A percentile compares a stretch with the other conserved stretches of the same genome.
Conservation (phyloP, 1,284 basidiomycete genomes). For the Acaromyces ingoldii region DNA sequence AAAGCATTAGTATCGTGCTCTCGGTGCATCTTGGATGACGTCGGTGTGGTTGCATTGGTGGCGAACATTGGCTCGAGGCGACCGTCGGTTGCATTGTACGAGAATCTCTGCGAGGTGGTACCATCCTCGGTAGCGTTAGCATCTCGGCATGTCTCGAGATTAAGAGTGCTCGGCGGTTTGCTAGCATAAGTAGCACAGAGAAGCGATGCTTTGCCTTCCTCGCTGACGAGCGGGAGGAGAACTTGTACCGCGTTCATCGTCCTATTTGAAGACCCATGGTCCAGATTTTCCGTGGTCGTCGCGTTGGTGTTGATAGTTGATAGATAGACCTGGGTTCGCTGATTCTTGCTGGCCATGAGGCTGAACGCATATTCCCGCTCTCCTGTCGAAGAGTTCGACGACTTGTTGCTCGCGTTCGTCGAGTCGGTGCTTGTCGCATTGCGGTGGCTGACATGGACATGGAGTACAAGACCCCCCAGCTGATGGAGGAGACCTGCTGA, state of each 20-base stretch:
- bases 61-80: neutral
- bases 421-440: neutral
- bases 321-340: slow-evolving; percentile 13
- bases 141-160: slow-evolving; percentile 5
- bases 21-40: too few species aligned
- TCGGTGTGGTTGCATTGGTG: too few species aligned
- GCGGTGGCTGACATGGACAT: slow-evolving; percentile 7
- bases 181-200: slow-evolving; percentile 10
- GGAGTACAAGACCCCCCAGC: slow-evolving; percentile 12
- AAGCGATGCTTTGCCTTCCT: slow-evolving; percentile 4
- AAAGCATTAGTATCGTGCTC: too few species aligned
- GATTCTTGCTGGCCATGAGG: slow-evolving; percentile 11
- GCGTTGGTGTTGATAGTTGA: slow-evolving; percentile 9
- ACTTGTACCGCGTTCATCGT: neutral
- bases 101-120: slow-evolving; percentile 1
- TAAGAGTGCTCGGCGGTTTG: slow-evolving; percentile 5
- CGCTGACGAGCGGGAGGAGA: neutral
- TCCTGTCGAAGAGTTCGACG: neutral
- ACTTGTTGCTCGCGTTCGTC: neutral
- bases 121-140: neutral
- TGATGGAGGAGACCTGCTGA: slow-evolving; percentile 10
- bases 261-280: neutral
- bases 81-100: neutral
- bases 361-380: slow-evolving; percentile 2
- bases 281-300: neutral